Percentiles rank a stretch among this genome's conserved stretches.
Conservation (phyloP, 108 stramenopile genomes). For the Cyclotella cryptica region DNA sequence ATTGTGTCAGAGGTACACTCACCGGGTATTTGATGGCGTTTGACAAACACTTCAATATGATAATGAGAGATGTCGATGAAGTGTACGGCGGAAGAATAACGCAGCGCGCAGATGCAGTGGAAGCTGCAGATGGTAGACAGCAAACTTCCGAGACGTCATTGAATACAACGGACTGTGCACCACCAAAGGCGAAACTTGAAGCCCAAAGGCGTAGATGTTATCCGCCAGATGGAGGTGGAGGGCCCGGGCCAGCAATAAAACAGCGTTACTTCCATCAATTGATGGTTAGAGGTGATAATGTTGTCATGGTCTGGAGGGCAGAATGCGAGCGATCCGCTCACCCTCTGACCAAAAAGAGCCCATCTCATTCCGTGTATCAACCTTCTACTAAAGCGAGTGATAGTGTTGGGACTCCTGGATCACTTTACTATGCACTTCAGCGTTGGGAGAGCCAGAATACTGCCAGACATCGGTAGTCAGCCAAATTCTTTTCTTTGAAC, state of each 20-base stretch:
- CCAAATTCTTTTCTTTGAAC: background rate
- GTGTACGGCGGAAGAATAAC: constrained; percentile 63
- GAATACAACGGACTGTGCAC: constrained; percentile 13
- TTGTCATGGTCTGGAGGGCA: constrained; percentile 82
- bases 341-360: constrained; percentile 48
- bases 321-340: constrained; percentile 55
- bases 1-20: constrained; percentile 80
- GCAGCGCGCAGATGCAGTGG: constrained; percentile 20
- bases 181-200: constrained; percentile 49
- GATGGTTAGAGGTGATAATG: constrained; percentile 82
- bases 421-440: constrained; percentile 40
- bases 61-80: constrained; percentile 81
- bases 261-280: constrained; percentile 75
- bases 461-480: background rate
- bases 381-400: background rate
- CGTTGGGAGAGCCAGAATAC: constrained; percentile 32
- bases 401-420: constrained; percentile 46
- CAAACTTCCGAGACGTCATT: constrained; percentile 43
- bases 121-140: constrained; percentile 46
- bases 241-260: constrained; percentile 50
- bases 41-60: constrained; percentile 88
- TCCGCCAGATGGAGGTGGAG: constrained; percentile 49
- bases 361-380: constrained; percentile 25
- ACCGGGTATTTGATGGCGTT: constrained; percentile 78
- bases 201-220: constrained; percentile 50